Percentiles rank a stretch among this genome's conserved stretches.
Conservation (phyloP, 2,329 filamentous ascomycete genomes). For the Cladosporium colombiae region DNA sequence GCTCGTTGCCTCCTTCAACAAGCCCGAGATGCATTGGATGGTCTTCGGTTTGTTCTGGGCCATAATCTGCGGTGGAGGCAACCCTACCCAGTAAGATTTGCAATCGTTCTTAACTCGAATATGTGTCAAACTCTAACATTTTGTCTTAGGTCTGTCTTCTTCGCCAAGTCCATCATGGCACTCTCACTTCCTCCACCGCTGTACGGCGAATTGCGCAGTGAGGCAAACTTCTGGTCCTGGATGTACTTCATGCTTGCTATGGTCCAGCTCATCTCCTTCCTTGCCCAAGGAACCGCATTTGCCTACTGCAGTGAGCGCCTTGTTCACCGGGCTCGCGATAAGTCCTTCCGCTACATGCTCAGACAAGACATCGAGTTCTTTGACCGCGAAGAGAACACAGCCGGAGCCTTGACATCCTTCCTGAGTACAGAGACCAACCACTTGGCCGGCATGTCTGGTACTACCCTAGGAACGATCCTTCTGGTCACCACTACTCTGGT, state of each 20-base stretch:
- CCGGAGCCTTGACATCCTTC: slow-evolving; percentile 85
- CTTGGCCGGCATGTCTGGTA: slow-evolving; percentile 82
- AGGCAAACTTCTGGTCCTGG: slow-evolving; percentile 81
- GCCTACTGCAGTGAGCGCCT: slow-evolving; percentile 85
- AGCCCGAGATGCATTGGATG: slow-evolving; percentile 70
- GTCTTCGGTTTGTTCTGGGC: slow-evolving; percentile 70
- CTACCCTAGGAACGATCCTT: slow-evolving; percentile 82
- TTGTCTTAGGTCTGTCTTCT: slow-evolving; percentile 64
- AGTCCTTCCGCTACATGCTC: slow-evolving; percentile 81
- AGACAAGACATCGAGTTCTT: slow-evolving; percentile 94
- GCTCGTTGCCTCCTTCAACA: slow-evolving; percentile 79
- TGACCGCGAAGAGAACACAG: slow-evolving; percentile 83
- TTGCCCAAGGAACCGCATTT: slow-evolving; percentile 70
- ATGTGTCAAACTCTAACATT: too few species aligned
- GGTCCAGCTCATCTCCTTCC: slow-evolving; percentile 69
- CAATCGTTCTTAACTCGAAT: too few species aligned
- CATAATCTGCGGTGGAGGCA: slow-evolving; percentile 71
- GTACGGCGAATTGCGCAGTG: slow-evolving; percentile 60
- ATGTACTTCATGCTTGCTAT: slow-evolving; percentile 88
- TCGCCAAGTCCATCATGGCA: slow-evolving; percentile 81
- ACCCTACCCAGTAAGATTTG: too few species aligned
- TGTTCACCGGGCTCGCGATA: slow-evolving; percentile 77
- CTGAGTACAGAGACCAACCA: slow-evolving; percentile 87
- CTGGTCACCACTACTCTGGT: slow-evolving; percentile 79
- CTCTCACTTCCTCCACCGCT: slow-evolving; percentile 57